Evolutionary conservation across 2,329 filamentous ascomycete genomes (phyloP).

Genomic region (Plenodomus lindquistii): DNA sequence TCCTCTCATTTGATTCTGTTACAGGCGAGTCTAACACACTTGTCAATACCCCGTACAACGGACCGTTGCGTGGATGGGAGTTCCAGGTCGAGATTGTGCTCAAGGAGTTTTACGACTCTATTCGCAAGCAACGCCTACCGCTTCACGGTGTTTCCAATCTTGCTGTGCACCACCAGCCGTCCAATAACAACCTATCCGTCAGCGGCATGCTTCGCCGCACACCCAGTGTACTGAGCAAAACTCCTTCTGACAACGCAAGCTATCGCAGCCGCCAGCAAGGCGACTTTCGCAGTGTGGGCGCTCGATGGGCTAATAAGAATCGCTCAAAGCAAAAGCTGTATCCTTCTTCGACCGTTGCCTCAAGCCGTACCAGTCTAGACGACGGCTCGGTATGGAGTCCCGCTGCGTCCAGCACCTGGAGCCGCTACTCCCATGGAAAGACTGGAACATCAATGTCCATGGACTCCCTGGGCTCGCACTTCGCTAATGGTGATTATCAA

Average conservation of each 20-base stretch:
- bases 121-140: constrained; percentile 83
- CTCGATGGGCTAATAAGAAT: constrained; percentile 83
- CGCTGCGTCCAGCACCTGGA: constrained; percentile 90
- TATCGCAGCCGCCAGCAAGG: constrained; percentile 71
- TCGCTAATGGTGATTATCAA: constrained; percentile 80
- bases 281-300: constrained; percentile 65
- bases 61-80: constrained; percentile 80
- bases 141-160: constrained; percentile 71
- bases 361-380: constrained; percentile 91
- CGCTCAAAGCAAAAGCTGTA: constrained; percentile 78
- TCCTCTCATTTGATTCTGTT: constrained; percentile 41
- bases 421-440: constrained; percentile 87
- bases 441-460: constrained; percentile 91
- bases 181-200: constrained; percentile 69
- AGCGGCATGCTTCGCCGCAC: constrained; percentile 75
- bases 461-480: constrained; percentile 81
- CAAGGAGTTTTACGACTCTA: constrained; percentile 88
- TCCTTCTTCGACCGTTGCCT: constrained; percentile 78
- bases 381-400: constrained; percentile 93
- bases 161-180: constrained; percentile 51
- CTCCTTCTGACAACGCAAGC: constrained; percentile 78
- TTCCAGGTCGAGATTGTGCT: constrained; percentile 86
- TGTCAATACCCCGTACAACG: constrained; percentile 76
- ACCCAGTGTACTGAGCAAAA: constrained; percentile 90
- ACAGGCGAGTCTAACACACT: constrained; percentile 69